Conservation (phyloP, 306 rosid species). For the Corylus americana region DNA sequence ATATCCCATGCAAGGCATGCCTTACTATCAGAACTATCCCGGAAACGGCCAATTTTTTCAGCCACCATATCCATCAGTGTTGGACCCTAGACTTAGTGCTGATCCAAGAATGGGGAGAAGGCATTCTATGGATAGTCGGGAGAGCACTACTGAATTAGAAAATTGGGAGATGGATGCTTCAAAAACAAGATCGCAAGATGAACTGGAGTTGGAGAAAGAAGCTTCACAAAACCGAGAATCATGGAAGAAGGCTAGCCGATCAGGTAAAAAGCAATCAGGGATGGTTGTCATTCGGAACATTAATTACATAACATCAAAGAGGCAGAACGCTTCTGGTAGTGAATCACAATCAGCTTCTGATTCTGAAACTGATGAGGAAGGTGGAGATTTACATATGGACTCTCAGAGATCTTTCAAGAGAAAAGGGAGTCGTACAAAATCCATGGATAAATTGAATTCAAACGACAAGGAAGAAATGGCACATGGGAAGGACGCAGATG, state of each 20-base stretch:
- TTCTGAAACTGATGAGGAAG: slow-evolving; percentile 63
- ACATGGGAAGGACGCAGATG: slow-evolving; percentile 59
- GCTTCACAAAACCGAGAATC: slow-evolving; percentile 49
- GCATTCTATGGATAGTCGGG: slow-evolving; percentile 81
- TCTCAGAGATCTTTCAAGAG: slow-evolving; percentile 52
- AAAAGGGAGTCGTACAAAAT: slow-evolving; percentile 46
- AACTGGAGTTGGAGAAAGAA: slow-evolving; percentile 56
- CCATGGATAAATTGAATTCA: slow-evolving; percentile 42
- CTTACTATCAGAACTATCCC: slow-evolving; percentile 78
- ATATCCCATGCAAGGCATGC: slow-evolving; percentile 94
- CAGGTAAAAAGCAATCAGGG: slow-evolving; percentile 68
- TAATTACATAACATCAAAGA: slow-evolving; percentile 80
- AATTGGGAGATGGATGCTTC: slow-evolving; percentile 53
- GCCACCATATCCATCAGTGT: slow-evolving; percentile 66
- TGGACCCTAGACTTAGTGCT: slow-evolving; percentile 58
- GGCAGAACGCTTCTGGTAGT: slow-evolving; percentile 60
- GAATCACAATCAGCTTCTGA: slow-evolving; percentile 66
- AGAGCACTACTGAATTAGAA: slow-evolving; percentile 61
- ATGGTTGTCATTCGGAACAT: slow-evolving; percentile 86
- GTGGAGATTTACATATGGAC: slow-evolving; percentile 41
- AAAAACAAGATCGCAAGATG: slow-evolving; percentile 54
- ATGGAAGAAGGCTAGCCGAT: slow-evolving; percentile 60
- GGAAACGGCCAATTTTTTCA: slow-evolving; percentile 74
- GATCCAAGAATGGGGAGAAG: slow-evolving; percentile 65
- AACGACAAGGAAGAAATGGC: slow-evolving; percentile 47